phyloP scores from a whole-genome alignment of 169 alveolate species.

The Toxoplasma gondii region DNA sequence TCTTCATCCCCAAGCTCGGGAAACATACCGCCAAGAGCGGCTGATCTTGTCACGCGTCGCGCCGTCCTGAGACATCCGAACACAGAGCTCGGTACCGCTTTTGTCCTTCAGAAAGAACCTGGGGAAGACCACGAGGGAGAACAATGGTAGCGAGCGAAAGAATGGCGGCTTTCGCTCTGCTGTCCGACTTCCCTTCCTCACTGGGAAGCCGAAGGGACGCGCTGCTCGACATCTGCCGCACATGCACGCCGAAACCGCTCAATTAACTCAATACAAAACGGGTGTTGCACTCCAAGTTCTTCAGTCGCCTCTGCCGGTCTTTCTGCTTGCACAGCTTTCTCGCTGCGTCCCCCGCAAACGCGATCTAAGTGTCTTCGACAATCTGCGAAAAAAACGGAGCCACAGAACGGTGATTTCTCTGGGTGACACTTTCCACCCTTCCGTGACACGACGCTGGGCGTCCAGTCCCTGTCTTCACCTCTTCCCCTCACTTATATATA shows the following conservation, averaged over 20 bases:
- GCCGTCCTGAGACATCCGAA: no score
- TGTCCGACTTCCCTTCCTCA: not conserved
- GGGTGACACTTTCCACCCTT: no score
- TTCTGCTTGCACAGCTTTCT: not conserved
- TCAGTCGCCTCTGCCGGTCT: not conserved
- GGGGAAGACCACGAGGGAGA: no score
- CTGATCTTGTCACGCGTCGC: no score
- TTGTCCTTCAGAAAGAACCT: no score
- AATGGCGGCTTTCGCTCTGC: not conserved
- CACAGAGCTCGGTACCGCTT: no score
- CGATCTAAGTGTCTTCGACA: not conserved
- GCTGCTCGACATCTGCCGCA: not conserved
- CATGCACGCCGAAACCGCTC: not conserved
- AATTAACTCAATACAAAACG: not conserved
- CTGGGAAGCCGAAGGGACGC: no score
- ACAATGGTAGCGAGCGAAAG: no score
- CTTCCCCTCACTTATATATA: not conserved
- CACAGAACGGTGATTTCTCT: not conserved
- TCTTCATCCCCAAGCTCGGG: no score
- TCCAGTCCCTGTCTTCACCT: no score
- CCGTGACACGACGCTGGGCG: no score
- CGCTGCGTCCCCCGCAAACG: not conserved
- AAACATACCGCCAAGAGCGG: no score
- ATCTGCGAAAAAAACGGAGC: not conserved
- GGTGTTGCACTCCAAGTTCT: not conserved